Conservation (phyloP, 331 rosid species). For the Phaseolus coccineus region DNA sequence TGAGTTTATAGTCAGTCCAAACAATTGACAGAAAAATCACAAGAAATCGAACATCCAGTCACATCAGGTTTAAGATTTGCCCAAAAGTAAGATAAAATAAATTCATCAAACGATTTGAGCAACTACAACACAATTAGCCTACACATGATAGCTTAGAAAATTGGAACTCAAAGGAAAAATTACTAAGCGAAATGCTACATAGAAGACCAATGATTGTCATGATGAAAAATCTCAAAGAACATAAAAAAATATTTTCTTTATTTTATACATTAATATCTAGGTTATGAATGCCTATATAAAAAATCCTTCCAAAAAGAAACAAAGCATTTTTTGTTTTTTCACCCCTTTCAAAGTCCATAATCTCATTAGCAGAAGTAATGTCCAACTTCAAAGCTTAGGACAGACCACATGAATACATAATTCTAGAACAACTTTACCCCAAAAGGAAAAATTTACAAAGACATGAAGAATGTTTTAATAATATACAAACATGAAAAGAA, state of each 20-base stretch:
- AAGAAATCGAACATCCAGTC: constrained; percentile 6
- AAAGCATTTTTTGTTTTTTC: background rate
- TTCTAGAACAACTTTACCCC: background rate
- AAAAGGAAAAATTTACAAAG: background rate
- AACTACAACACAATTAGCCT: background rate
- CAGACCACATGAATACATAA: background rate
- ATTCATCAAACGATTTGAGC: background rate
- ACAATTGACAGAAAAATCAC: background rate
- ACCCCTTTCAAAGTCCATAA: background rate
- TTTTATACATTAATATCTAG: constrained; percentile 6
- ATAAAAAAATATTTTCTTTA: background rate
- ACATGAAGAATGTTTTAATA: background rate
- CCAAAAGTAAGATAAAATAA: background rate
- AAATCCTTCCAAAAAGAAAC: constrained; percentile 1
- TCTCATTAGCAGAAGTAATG: background rate
- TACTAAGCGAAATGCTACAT: background rate
- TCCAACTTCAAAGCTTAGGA: background rate
- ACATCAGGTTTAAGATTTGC: constrained; percentile 22
- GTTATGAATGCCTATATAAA: background rate
- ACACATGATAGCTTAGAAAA: background rate
- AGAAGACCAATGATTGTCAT: background rate
- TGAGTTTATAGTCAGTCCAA: constrained; percentile 40
- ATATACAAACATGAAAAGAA: background rate
- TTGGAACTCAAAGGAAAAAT: background rate
- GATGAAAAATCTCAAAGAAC: background rate